Evolutionary conservation across 805 yeast genomes (phyloP), one percentile per base, ranked within the genome.

Genomic region (Wilhelminamyces savonicus): DNA sequence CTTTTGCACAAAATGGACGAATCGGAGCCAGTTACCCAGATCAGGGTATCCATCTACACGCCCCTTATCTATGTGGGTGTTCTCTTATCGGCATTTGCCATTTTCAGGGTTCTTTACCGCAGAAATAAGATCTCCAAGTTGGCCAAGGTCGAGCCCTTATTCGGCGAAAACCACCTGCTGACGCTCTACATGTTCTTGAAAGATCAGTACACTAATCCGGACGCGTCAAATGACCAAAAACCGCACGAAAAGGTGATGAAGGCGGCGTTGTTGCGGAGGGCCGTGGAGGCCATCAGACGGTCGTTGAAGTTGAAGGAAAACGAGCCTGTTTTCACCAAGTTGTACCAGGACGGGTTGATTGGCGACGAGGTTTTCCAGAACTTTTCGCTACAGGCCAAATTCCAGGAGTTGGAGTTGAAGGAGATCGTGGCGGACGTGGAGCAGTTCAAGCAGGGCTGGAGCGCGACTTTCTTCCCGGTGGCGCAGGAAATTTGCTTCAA

Each of bases 401-500:
- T 87, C 37, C 82, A 82, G 44, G 95, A 87, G 46, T 51, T 81
- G 16, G 97, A 92, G 56, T 61, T 92, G 40, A 74, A 77, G 53
- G 88, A 80, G 35, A 66, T 86, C 27, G 78, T 83, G 5, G 59
- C 54, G 32, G 95, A 85, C 56, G 86, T 92, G 24, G 86, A 84
- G 52, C 41, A 59, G 12, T 62, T 73, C 40, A 82, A 83, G 48
- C 74, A 77, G 26, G 90, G 86, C 20, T 88, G 96, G 95, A 76
- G 80, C 6, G 81, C 74, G 40, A 59, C 70, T 26, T 74, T 86
- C 46, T 81, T 86, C 48, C 82, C 82, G 7, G 71, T 79, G 10
- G 80, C 88, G 25, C 90, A 82, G 52, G 97, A 92, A 52, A 80
- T 90, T 29, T 85, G 95, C 39, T 83, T 87, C 57, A 92, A 90